Conservation (phyloP, 2,329 filamentous ascomycete species). For the Amauroascus verrucosus region DNA sequence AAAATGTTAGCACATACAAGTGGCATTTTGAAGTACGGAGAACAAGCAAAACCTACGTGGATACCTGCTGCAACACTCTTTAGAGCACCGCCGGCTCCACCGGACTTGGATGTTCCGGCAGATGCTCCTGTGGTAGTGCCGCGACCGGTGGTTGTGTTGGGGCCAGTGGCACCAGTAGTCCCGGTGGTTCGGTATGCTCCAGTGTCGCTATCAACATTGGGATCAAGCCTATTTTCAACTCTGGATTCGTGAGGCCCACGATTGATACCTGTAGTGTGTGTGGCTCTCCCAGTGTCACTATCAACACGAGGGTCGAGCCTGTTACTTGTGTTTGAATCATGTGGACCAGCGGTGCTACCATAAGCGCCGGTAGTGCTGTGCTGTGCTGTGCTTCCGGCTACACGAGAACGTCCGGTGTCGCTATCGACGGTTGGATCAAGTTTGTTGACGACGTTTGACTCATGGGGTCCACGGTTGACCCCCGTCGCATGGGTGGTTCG, state of each 20-base stretch:
- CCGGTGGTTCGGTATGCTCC: neutral
- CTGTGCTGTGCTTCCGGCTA: neutral
- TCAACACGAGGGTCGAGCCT: slow-evolving; percentile 18
- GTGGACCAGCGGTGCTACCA: slow-evolving; percentile 3
- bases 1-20: neutral
- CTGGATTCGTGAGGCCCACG: slow-evolving; percentile 26
- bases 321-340: slow-evolving; percentile 14
- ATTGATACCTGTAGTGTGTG: slow-evolving; percentile 9
- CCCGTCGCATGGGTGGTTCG: neutral
- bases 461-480: neutral
- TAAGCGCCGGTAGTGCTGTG: slow-evolving; percentile 1
- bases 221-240: slow-evolving; percentile 31
- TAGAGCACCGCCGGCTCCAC: slow-evolving; percentile 20
- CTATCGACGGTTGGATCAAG: slow-evolving; percentile 5
- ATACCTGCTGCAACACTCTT: slow-evolving; percentile 25
- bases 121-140: neutral
- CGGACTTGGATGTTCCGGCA: slow-evolving; percentile 1
- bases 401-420: neutral
- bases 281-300: neutral
- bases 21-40: neutral
- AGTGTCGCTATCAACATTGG: slow-evolving; percentile 23
- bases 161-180: neutral
- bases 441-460: neutral
- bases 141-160: neutral
- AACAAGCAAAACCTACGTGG: slow-evolving; percentile 26